Base-by-base conservation (phyloP, 2,329 filamentous ascomycete genomes). In the Aphanocladium album region DNA sequence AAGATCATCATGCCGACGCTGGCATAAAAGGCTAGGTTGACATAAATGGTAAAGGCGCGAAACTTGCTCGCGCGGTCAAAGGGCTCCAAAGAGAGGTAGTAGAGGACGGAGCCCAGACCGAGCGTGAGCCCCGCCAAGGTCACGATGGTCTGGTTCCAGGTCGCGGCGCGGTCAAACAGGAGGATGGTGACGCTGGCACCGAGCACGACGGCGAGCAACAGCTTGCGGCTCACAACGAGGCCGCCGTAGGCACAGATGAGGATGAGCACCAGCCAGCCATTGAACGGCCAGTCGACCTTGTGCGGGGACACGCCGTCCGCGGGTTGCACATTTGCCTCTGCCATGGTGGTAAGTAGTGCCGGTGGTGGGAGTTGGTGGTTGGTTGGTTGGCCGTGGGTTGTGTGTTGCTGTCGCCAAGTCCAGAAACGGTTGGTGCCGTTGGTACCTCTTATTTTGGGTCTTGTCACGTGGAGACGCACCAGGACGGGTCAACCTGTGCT, bases 221-320 rank as follows among this genome's bases (percentile, higher is more conserved):
- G 52, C n/a, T 47, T 35, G 25, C 51, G 57, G 39, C 46, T 46
- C n/a, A 19, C 25, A 30, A 62, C 45, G 45, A 56, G 53, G 25
- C 53, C 45, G 46, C 61, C 46, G 14, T 53, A 55, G 19, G 39
- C 54, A 19, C 60, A 43, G 30, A 47, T 2, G 27, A 62, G 57
- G 23, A 62, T 60, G n/a, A 46, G 11, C 17, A 54, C 49, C 12
- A 62, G 57, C 52, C 51, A 62, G 35, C 33, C 45, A 21, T 62
- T 62, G 23, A 62, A 62, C 3, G 51, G 46, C n/a, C 60, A 43
- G 57, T 62, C 61, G 6, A 62, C 12, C 53, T 56, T 56, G 27
- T 56, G 43, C n/a, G 53, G 53, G 14, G 53, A 56, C 41, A 56
- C 41, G 6, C 53, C 53, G n/a, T 35, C 17, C n/a, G 25, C 11